phyloP scores from a whole-genome alignment of 208 protist species.

The Crithidia expoeki region DNA sequence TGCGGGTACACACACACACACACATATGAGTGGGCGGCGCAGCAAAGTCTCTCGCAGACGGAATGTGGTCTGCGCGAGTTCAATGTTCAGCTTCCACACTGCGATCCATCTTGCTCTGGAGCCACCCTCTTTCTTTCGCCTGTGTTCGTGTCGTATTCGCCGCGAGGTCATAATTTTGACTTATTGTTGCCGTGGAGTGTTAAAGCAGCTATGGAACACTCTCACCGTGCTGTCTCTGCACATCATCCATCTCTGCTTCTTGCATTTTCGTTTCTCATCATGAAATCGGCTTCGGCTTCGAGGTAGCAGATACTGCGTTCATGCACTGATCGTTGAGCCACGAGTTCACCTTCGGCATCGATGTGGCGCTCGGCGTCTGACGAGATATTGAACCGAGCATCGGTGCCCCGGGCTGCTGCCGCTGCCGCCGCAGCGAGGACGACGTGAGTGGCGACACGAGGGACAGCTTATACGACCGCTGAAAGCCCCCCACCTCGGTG shows the following conservation, averaged over 20 bases:
- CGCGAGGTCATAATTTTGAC: not conserved
- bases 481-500: conserved; percentile 10
- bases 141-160: too few species aligned
- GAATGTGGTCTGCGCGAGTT: conserved; percentile 13
- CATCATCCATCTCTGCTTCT: not conserved
- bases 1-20: not conserved
- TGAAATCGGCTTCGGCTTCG: conserved; percentile 8
- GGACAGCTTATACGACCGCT: conserved; percentile 33
- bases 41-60: not conserved
- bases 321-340: conserved; percentile 27
- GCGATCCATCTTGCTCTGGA: not conserved
- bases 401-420: conserved; percentile 12
- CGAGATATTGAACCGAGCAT: not conserved
- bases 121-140: too few species aligned
- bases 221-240: not conserved
- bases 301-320: not conserved
- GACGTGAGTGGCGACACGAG: conserved; percentile 33
- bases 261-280: conserved; percentile 5
- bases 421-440: conserved; percentile 20
- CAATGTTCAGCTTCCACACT: conserved; percentile 10
- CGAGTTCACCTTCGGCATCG: conserved; percentile 15
- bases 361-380: not conserved
- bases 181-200: not conserved
- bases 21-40: not conserved
- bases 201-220: too few species aligned